Percentiles rank a stretch among this genome's conserved stretches.
These are phyloP conservation scores for Fraxinus sp. DNA, from an alignment of 305 asterid genomes.

Conservation along the genomic window DNA sequence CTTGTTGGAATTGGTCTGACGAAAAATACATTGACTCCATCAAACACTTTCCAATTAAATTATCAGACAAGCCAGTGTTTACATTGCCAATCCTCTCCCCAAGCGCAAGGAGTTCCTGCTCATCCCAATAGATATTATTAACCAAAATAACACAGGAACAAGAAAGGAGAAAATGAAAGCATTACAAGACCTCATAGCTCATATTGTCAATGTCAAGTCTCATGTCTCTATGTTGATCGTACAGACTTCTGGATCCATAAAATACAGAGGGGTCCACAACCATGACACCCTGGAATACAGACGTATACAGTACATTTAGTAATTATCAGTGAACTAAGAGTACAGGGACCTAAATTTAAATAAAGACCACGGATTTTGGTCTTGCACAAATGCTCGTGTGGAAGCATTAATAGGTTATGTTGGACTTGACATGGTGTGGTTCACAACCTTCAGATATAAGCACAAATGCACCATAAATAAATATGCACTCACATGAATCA, in stretches of 20 bases:
- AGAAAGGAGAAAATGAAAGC: background rate
- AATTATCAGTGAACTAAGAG: background rate
- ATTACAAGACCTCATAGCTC: constrained; percentile 72
- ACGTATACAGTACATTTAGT: background rate
- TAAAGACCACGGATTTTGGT: background rate
- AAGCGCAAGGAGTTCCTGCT: constrained; percentile 84
- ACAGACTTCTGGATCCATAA: constrained; percentile 56
- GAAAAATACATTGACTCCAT: constrained; percentile 53
- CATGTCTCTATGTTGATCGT: constrained; percentile 81
- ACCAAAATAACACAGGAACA: background rate
- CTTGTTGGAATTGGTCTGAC: constrained; percentile 52
- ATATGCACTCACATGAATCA: background rate
- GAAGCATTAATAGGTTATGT: background rate
- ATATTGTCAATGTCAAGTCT: constrained; percentile 78
- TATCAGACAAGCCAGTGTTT: constrained; percentile 76
- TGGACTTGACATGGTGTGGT: background rate
- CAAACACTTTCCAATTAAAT: constrained; percentile 51
- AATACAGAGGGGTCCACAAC: constrained; percentile 41
- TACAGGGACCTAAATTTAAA: background rate
- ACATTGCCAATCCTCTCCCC: constrained; percentile 86
- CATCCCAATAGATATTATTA: constrained; percentile 15
- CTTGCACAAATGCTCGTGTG: background rate
- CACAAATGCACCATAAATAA: background rate
- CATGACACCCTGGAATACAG: constrained; percentile 51
- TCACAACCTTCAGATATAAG: background rate